Evolutionary conservation across 2,329 filamentous ascomycete genomes (phyloP).

Genomic region (Cylindrodendrum hubeiense): DNA sequence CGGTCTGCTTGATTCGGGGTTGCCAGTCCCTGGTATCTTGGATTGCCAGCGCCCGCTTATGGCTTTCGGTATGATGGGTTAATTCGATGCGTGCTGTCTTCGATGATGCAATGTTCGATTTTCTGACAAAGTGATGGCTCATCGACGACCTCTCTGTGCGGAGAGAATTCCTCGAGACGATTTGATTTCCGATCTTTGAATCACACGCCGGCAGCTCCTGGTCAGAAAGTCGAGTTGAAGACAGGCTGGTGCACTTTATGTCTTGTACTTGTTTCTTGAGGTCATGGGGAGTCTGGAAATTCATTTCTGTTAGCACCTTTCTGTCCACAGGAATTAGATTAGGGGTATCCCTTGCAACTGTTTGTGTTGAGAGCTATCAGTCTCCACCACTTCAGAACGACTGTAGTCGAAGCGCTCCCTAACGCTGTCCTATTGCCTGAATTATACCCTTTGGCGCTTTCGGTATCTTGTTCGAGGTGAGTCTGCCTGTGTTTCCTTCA

Average conservation of each 20-base stretch:
- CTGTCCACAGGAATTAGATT: background rate
- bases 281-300: background rate
- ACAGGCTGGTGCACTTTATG: background rate
- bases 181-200: background rate
- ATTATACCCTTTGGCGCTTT: too few relatives aligned
- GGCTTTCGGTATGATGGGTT: background rate
- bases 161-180: background rate
- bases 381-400: too few relatives aligned
- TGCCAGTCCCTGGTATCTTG: background rate
- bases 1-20: background rate
- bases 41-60: background rate
- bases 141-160: background rate
- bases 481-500: too few relatives aligned
- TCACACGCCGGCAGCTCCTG: background rate
- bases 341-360: background rate
- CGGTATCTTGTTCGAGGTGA: too few relatives aligned
- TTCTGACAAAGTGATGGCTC: background rate
- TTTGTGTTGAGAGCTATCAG: too few relatives aligned
- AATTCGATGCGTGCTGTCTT: background rate
- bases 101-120: background rate
- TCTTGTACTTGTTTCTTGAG: background rate
- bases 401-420: background rate
- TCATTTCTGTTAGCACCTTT: background rate
- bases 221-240: background rate
- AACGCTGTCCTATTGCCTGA: too few relatives aligned